These are phyloP conservation scores for Viridothelium virens DNA, from an alignment of 495 filamentous ascomycete species.

Conservation along the genomic window DNA sequence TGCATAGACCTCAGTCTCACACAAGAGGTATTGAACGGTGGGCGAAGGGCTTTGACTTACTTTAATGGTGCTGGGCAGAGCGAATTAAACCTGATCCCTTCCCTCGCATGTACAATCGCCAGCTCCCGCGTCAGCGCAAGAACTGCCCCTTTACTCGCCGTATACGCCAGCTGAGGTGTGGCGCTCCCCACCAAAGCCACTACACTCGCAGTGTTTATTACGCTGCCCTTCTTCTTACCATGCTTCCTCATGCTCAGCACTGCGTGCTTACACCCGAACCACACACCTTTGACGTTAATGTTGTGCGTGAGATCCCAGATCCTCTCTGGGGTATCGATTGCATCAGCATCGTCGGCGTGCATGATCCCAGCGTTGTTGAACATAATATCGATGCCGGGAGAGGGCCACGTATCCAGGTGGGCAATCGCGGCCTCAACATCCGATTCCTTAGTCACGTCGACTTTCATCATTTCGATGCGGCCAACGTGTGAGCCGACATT, in stretches of 20 bases:
- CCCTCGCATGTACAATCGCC: slow-evolving; percentile 46
- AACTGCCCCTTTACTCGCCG: slow-evolving; percentile 89
- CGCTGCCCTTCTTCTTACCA: slow-evolving; percentile 65
- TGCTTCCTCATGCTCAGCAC: slow-evolving; percentile 73
- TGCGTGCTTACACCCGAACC: slow-evolving; percentile 93
- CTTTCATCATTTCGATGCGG: slow-evolving; percentile 53
- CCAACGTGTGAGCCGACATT: slow-evolving; percentile 52
- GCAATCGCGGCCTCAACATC: slow-evolving; percentile 66
- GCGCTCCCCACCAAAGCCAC: slow-evolving; percentile 87
- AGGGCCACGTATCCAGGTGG: slow-evolving; percentile 58
- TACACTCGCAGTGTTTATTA: slow-evolving; percentile 94
- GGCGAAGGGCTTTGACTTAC: slow-evolving; percentile 33
- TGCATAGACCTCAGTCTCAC: slow-evolving; percentile 21
- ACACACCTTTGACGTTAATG: slow-evolving; percentile 98
- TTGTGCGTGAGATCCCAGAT: slow-evolving; percentile 93
- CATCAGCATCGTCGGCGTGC: slow-evolving; percentile 78
- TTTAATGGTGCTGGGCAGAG: slow-evolving; percentile 92
- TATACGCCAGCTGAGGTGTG: slow-evolving; percentile 94
- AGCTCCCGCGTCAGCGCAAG: slow-evolving; percentile 53
- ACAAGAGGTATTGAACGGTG: not conserved
- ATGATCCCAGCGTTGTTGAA: slow-evolving; percentile 99
- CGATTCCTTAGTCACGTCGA: slow-evolving; percentile 64
- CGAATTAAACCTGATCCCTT: slow-evolving; percentile 81
- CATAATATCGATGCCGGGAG: slow-evolving; percentile 82
- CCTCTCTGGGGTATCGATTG: slow-evolving; percentile 71